These are phyloP conservation scores for Cochliopodium minus DNA, from an alignment of 208 protist genomes.

Conservation along the genomic window DNA sequence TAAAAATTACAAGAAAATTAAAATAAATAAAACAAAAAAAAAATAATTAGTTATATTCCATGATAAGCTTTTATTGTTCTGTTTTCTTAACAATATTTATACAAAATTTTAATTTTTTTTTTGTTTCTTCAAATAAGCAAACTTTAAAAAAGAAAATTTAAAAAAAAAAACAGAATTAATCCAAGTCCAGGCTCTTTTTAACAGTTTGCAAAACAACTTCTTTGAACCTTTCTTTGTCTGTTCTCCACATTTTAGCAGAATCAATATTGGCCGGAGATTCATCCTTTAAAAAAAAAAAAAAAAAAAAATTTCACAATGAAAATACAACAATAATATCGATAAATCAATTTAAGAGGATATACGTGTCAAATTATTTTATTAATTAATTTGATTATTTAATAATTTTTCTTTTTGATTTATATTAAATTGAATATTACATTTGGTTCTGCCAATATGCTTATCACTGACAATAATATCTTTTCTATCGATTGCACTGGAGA, in stretches of 20 bases:
- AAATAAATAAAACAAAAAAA: no score
- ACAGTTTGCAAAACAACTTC: slow-evolving; percentile 7
- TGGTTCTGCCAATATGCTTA: not conserved
- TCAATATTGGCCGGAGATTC: slow-evolving; percentile 41
- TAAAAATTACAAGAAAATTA: no score
- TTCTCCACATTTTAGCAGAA: slow-evolving; percentile 18
- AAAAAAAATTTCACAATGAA: slow-evolving; percentile 35
- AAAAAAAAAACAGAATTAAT: no score
- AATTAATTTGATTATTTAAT: slow-evolving; percentile 19
- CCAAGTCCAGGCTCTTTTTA: no score
- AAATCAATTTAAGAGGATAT: no score
- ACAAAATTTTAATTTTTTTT: no score
- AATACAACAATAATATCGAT: slow-evolving; percentile 40
- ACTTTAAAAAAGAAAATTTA: no score
- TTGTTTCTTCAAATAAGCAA: no score
- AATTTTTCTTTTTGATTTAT: not conserved
- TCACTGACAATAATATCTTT: not conserved
- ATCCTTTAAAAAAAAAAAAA: slow-evolving; percentile 34
- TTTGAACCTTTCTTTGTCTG: slow-evolving; percentile 7
- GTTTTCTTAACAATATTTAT: no score
- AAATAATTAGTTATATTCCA: no score
- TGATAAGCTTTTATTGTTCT: no score
- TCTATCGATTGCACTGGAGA: not conserved
- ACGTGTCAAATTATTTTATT: no score
- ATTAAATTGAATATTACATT: not conserved